phyloP scores from a whole-genome alignment of 2,329 filamentous ascomycete genomes.

The Sphaerulina populicola region DNA sequence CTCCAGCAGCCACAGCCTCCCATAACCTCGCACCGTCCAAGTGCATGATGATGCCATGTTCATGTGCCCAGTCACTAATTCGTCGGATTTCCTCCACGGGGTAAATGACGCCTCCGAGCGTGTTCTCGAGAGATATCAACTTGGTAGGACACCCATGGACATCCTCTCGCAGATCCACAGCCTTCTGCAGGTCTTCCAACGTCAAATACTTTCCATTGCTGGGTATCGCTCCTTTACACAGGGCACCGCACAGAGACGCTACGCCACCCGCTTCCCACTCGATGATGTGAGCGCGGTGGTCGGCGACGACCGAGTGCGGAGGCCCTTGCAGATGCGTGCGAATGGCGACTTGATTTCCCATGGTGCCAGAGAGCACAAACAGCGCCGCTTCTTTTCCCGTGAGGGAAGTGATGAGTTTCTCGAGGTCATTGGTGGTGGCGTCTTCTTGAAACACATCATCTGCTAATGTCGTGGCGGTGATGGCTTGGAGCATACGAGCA shows the following conservation, averaged over 20 bases:
- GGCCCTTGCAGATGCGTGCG: constrained; percentile 69
- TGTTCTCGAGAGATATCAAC: constrained; percentile 79
- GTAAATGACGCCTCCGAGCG: constrained; percentile 68
- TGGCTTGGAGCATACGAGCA: constrained; percentile 69
- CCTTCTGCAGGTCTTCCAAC: constrained; percentile 63
- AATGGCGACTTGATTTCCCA: constrained; percentile 80
- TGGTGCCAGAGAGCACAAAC: constrained; percentile 81
- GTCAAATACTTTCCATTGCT: constrained; percentile 66
- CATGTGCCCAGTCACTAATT: constrained; percentile 59
- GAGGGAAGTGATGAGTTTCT: constrained; percentile 63
- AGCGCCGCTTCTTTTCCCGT: constrained; percentile 68
- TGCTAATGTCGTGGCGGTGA: constrained; percentile 63
- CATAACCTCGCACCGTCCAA: constrained; percentile 73
- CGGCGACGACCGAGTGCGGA: constrained; percentile 71
- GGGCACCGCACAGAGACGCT: constrained; percentile 61
- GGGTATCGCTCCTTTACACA: constrained; percentile 58
- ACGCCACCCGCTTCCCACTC: constrained; percentile 62
- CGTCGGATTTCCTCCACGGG: constrained; percentile 61
- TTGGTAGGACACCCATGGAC: constrained; percentile 72
- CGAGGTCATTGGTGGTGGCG: constrained; percentile 65
- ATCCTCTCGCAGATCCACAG: constrained; percentile 58
- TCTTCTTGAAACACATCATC: constrained; percentile 84
- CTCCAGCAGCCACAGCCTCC: constrained; percentile 67
- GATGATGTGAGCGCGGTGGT: constrained; percentile 69
- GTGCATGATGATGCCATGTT: constrained; percentile 61